Evolutionary conservation across 31 red algal species (phyloP).

Genomic region (Endocladia muricata): DNA sequence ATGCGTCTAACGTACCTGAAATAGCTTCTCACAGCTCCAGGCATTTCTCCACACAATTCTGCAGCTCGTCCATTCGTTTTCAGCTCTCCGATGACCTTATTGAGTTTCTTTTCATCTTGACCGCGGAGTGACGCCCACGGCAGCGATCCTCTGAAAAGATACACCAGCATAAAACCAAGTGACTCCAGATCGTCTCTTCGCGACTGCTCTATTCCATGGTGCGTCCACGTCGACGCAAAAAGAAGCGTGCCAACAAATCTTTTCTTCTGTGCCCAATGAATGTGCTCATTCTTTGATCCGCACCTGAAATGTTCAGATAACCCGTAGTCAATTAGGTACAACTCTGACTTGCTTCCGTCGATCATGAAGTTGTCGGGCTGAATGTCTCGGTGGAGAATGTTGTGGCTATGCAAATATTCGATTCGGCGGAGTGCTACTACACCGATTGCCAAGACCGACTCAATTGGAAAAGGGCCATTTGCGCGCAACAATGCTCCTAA

Average conservation of each 20-base stretch:
- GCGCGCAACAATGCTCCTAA: slow-evolving; percentile 26
- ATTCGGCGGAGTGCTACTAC: slow-evolving; percentile 35
- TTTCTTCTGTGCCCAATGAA: slow-evolving; percentile 39
- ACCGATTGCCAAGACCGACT: slow-evolving; percentile 58
- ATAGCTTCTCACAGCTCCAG: slow-evolving; percentile 34
- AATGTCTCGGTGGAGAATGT: slow-evolving; percentile 50
- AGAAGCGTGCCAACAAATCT: slow-evolving; percentile 31
- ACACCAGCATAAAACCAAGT: slow-evolving; percentile 47
- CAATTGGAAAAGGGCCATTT: background rate
- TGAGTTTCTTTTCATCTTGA: slow-evolving; percentile 22
- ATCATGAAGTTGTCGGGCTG: slow-evolving; percentile 59
- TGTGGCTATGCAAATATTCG: slow-evolving; percentile 39
- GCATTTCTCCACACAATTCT: slow-evolving; percentile 35
- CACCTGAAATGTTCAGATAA: slow-evolving; percentile 38
- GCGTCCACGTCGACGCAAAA: slow-evolving; percentile 42
- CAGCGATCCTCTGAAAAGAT: slow-evolving; percentile 24
- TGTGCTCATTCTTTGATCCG: slow-evolving; percentile 21
- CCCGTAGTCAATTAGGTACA: slow-evolving; percentile 40
- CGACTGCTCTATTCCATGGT: slow-evolving; percentile 42
- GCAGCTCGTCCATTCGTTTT: slow-evolving; percentile 18
- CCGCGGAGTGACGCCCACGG: slow-evolving; percentile 40
- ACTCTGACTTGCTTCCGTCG: slow-evolving; percentile 1
- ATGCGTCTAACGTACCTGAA: slow-evolving; percentile 29
- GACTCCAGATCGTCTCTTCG: slow-evolving; percentile 53
- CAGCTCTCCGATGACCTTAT: slow-evolving; percentile 9